Base-by-base conservation (phyloP, 768 basidiomycete species). In the Lactifluus subvellereus region DNA sequence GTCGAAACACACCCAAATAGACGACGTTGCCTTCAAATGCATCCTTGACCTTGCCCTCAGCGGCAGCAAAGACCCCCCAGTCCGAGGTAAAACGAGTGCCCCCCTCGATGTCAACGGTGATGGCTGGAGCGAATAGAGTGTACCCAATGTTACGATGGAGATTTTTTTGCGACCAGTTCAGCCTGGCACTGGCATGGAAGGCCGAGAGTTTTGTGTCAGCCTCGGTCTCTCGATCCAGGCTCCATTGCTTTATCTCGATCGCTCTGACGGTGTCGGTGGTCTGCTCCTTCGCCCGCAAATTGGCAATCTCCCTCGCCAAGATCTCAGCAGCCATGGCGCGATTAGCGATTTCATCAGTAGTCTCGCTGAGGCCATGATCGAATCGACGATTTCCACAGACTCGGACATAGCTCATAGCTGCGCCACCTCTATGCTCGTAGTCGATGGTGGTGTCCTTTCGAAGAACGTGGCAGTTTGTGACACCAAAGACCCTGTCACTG, bases 71-170 rank as follows among this genome's bases (percentile, higher is more conserved):
- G 27, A 27, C 27, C 27, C 27, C 27, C 27, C 27, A 27, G 27
- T 27, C 27, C 3, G 27, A 27, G 27, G 27, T 27, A 27, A 27
- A 27, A 27, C 27, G 27, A 27, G 27, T 27, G 27, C 27, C 27
- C 27, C 27, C 27, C 27, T 27, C 27, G 2, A 27, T 3, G 27
- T 27, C 27, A 2, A 27, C 27, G 2, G 27, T 27, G 27, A 27
- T 27, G 27, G 27, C 27, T 27, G 27, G 27, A 37, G 59, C 42
- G 2, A 43, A 37, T 47, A 52, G n/a, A 22, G 52, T 30, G 18
- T 42, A 5, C 1, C 50, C 58, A 33, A 59, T 59, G 50, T 43
- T 47, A 42, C 59, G 57, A 9, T 54, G 33, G 59, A 30, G 32
- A 11, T 52, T 47, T 1, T 10, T 27, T 27, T 27, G 27, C 27